Conservation (phyloP, 371 early-diverging fungal genomes). For the Lichtheimia corymbifera region DNA sequence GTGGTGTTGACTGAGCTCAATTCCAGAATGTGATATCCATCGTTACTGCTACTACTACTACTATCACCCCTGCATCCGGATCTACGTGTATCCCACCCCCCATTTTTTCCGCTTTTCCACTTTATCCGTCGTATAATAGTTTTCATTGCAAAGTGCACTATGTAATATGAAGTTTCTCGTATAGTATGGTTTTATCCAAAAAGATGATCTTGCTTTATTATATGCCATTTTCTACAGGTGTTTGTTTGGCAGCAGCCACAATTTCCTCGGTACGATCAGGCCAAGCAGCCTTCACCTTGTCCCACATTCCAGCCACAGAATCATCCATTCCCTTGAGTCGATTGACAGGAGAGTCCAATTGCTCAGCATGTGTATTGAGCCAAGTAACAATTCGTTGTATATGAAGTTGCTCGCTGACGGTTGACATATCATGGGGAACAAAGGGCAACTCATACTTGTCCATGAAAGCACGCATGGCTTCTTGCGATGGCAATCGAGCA, state of each 20-base stretch:
- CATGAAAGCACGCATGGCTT: conserved; percentile 23
- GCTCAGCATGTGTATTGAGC: conserved; percentile 37
- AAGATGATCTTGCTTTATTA: too few relatives aligned
- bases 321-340: background rate
- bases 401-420: conserved; percentile 12
- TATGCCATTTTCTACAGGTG: too few relatives aligned
- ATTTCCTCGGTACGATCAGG: background rate
- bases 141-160: too few relatives aligned
- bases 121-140: too few relatives aligned
- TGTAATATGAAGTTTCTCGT: too few relatives aligned
- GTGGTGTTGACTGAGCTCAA: conserved; percentile 44
- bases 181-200: too few relatives aligned
- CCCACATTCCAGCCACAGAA: background rate
- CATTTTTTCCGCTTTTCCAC: too few relatives aligned
- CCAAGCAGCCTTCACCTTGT: background rate
- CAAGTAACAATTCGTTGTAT: conserved; percentile 23
- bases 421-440: conserved; percentile 2
- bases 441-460: conserved; percentile 17
- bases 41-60: too few relatives aligned
- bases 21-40: background rate
- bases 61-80: too few relatives aligned
- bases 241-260: background rate
- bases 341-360: background rate
- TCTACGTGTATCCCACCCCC: too few relatives aligned
- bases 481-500: conserved; percentile 23